Evolutionary conservation across 306 rosid species (phyloP).

Genomic region (Fragaria iinumae): DNA sequence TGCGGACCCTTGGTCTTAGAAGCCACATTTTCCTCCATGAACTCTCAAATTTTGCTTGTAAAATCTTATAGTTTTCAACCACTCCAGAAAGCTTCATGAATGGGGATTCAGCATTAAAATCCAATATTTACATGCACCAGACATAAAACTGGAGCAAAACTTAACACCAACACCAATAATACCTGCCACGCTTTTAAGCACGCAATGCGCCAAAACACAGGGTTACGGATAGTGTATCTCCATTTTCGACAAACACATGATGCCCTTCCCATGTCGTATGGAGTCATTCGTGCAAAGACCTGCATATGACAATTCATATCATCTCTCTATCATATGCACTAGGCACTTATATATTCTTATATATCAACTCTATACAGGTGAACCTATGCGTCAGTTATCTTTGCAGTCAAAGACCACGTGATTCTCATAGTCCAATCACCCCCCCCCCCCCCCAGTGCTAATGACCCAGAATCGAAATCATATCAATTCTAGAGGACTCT

Average conservation of each 20-base stretch:
- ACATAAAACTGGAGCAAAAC: constrained; percentile 11
- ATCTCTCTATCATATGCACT: background rate
- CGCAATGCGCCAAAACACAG: constrained; percentile 89
- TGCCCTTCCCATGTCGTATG: constrained; percentile 83
- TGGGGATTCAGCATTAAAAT: constrained; percentile 27
- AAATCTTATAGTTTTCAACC: constrained; percentile 67
- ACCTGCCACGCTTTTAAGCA: constrained; percentile 99
- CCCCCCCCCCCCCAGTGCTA: background rate
- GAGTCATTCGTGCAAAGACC: constrained; percentile 83
- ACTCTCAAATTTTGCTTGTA: constrained; percentile 73
- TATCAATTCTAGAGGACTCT: background rate
- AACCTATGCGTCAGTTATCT: background rate
- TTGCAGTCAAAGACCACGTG: background rate
- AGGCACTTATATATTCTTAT: background rate
- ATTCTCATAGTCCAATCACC: background rate
- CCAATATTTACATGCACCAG: constrained; percentile 16
- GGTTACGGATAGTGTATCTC: constrained; percentile 86
- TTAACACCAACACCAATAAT: constrained; percentile 29
- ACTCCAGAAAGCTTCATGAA: constrained; percentile 64
- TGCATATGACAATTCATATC: constrained; percentile 21
- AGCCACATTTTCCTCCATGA: constrained; percentile 99
- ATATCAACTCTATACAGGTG: background rate
- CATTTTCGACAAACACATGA: constrained; percentile 94
- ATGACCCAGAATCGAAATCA: background rate
- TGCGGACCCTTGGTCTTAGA: constrained; percentile 81